Evolutionary conservation across 78 protist species (phyloP), one percentile per base, ranked within the genome.

Genomic region (Polysphondylium violaceum): DNA sequence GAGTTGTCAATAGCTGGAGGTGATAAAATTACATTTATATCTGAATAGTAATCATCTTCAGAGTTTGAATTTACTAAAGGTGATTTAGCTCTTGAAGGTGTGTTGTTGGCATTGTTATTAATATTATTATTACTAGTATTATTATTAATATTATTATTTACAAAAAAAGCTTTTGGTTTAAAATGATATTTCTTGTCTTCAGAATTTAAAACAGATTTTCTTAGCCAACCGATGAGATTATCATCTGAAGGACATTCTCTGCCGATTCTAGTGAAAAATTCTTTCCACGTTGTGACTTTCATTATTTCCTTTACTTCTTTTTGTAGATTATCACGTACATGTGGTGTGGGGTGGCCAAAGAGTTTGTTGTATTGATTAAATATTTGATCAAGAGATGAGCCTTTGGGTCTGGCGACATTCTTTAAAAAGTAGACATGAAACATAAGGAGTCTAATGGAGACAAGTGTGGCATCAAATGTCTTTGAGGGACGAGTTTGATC

Each of bases 361-460:
- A 55, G 21, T 14, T 63, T 14, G 63, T 83, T 72, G 33, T 92
- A 92, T 8, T 43, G 64, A 31, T 59, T 44, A 4, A 44, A 8
- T 0, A 85, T 85, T 0, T 53, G 19, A 19, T 83, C 95, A 11
- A 92, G 36, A 1, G 55, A 53, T 27, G 67, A 23, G 21, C 86
- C 76, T 31, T 55, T 68, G 3, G 92, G 92, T 11, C 86, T 38
- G 19, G 74, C 76, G 0, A 92, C 40, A 74, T 89, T 67, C 53
- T 78, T 51, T 21, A 93, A 31, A 36, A 93, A 93, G 21, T 64
- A 77, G 58, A 77, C 96, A 59, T 93, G 96, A 72, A 93, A 93
- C 75, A 87, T 29, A 36, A 87, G 23, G 4, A 93, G 83, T 33
- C 86, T 41, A 19, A 68, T 78, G 12, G 90, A 77, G 12, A 93